Conservation (phyloP, 495 filamentous ascomycete genomes). For the Thermochaetoides thermophila region DNA sequence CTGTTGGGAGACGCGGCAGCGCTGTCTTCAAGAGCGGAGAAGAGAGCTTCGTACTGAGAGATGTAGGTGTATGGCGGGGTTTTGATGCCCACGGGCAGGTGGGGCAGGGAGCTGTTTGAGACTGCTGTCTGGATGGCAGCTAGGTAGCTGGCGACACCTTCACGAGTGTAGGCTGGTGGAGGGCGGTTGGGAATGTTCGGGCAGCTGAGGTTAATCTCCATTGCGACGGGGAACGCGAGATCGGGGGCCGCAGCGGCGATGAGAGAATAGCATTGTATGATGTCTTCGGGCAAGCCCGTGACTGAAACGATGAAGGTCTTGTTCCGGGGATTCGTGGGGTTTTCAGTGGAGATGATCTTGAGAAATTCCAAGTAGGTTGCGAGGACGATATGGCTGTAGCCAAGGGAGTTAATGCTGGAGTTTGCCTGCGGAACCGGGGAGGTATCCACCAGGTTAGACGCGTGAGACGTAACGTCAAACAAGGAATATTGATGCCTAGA, state of each 20-base stretch:
- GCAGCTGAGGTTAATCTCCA: slow-evolving; percentile 62
- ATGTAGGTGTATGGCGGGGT: slow-evolving; percentile 56
- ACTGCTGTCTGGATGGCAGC: slow-evolving; percentile 9
- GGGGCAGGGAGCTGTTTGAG: neutral
- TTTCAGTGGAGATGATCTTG: slow-evolving; percentile 20
- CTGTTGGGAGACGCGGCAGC: slow-evolving; percentile 3
- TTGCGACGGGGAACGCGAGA: slow-evolving; percentile 27
- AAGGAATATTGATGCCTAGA: slow-evolving; percentile 50
- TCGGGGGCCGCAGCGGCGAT: slow-evolving; percentile 9
- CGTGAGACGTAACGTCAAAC: slow-evolving; percentile 39
- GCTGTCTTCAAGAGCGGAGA: slow-evolving; percentile 30
- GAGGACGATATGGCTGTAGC: slow-evolving; percentile 54
- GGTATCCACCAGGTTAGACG: neutral
- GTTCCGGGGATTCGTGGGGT: neutral
- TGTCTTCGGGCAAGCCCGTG: slow-evolving; percentile 40
- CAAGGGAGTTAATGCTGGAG: slow-evolving; percentile 55
- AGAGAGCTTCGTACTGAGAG: slow-evolving; percentile 40
- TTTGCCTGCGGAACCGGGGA: slow-evolving; percentile 4
- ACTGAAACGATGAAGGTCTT: slow-evolving; percentile 58
- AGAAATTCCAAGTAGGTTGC: slow-evolving; percentile 47
- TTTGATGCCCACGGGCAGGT: slow-evolving; percentile 43
- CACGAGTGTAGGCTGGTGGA: slow-evolving; percentile 47
- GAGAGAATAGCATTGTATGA: slow-evolving; percentile 28
- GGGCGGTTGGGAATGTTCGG: slow-evolving; percentile 54
- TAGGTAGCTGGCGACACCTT: slow-evolving; percentile 35